phyloP scores from a whole-genome alignment of 208 protist genomes.

The Trypanosoma cruzi region DNA sequence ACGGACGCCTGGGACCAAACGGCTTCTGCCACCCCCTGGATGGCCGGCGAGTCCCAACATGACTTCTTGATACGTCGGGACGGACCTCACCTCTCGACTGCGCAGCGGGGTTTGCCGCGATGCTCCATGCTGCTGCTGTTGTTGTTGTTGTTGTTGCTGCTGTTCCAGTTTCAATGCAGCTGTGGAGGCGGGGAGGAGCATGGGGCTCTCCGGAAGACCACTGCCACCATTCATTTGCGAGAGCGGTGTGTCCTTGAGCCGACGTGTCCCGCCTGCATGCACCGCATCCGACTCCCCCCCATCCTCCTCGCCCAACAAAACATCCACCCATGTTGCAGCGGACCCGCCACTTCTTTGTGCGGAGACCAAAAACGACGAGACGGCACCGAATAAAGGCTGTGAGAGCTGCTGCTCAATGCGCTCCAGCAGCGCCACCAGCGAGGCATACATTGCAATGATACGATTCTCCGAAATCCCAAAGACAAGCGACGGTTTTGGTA shows the following conservation, averaged over 20 bases:
- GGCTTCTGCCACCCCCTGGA: neutral
- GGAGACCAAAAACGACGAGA: no score
- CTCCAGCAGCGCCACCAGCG: slow-evolving; percentile 69
- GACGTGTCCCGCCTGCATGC: neutral
- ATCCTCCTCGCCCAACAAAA: slow-evolving; percentile 19
- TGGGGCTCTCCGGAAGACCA: neutral
- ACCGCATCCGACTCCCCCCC: neutral
- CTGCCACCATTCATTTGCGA: neutral
- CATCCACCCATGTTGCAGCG: slow-evolving; percentile 16
- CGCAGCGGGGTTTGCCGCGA: neutral
- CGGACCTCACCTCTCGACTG: neutral
- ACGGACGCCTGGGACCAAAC: neutral
- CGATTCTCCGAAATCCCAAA: slow-evolving; percentile 70
- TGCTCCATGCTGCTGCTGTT: neutral
- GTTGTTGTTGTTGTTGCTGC: neutral
- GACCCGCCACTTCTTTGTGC: no score
- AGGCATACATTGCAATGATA: slow-evolving; percentile 70
- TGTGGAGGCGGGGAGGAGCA: slow-evolving; percentile 18
- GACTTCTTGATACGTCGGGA: slow-evolving; percentile 22
- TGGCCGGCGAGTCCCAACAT: slow-evolving; percentile 3
- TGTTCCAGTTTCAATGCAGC: slow-evolving; percentile 9
- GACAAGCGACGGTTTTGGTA: slow-evolving; percentile 57
- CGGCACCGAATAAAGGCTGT: neutral
- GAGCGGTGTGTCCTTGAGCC: neutral
- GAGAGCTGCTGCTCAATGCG: slow-evolving; percentile 33